phyloP scores from a whole-genome alignment of 257 asterid genomes.

The Agastache rugosa region DNA sequence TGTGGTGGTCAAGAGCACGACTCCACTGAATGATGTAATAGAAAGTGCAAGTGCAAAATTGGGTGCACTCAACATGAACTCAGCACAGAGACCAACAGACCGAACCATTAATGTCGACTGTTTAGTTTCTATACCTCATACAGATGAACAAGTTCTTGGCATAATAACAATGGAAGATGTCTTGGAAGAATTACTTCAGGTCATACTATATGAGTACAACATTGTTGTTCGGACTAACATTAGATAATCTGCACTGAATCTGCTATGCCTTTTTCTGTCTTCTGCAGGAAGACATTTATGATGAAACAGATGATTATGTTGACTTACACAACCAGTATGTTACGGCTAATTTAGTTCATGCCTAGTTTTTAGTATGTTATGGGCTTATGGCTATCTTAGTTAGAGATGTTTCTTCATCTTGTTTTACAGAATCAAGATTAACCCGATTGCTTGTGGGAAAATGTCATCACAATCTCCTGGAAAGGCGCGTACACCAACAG shows the following conservation, averaged over 20 bases:
- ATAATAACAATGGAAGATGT: slow-evolving; percentile 72
- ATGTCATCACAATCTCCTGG: slow-evolving; percentile 47
- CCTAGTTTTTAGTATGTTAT: background rate
- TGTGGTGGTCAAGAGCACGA: slow-evolving; percentile 55
- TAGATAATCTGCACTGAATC: slow-evolving; percentile 21
- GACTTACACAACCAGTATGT: slow-evolving; percentile 61
- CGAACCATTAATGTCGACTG: slow-evolving; percentile 26
- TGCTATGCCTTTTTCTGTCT: slow-evolving; percentile 17
- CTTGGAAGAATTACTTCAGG: slow-evolving; percentile 64
- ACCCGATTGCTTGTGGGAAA: slow-evolving; percentile 40
- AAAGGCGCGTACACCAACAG: slow-evolving; percentile 37
- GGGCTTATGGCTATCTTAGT: background rate
- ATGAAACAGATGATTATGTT: slow-evolving; percentile 65
- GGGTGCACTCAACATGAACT: slow-evolving; percentile 13
- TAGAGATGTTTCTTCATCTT: background rate
- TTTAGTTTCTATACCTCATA: slow-evolving; percentile 30
- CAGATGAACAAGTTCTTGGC: slow-evolving; percentile 59
- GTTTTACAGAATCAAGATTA: slow-evolving; percentile 51
- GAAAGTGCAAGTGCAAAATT: slow-evolving; percentile 33
- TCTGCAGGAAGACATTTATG: slow-evolving; percentile 56
- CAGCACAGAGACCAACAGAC: slow-evolving; percentile 38
- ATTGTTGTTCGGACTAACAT: background rate
- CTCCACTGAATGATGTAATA: slow-evolving; percentile 38
- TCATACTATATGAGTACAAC: slow-evolving; percentile 15
- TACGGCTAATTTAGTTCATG: background rate